A percentile compares a stretch with the other conserved stretches of the same genome.
Evolutionary conservation across 192 early-diverging fungal species (phyloP).

Genomic region (Paraglomus occultum): DNA sequence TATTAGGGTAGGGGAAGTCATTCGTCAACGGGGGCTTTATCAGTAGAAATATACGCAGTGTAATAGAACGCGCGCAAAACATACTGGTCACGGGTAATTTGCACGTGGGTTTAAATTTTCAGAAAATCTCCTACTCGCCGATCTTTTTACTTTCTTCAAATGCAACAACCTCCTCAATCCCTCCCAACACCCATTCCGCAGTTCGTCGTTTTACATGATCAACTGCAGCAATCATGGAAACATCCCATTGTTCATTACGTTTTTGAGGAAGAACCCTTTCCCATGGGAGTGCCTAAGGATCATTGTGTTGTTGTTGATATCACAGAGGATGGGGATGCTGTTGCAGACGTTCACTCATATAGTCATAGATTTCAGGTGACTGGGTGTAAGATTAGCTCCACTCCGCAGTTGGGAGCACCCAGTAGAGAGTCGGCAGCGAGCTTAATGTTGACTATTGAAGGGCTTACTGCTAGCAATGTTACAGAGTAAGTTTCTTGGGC

Average conservation of each 20-base stretch:
- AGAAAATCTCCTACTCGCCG: too few relatives aligned
- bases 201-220: slow-evolving; percentile 45
- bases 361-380: slow-evolving; percentile 46
- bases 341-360: slow-evolving; percentile 33
- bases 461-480: slow-evolving; percentile 32
- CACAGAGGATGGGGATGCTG: slow-evolving; percentile 28
- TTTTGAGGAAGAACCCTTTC: slow-evolving; percentile 44
- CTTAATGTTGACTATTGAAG: slow-evolving; percentile 37
- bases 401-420: slow-evolving; percentile 30
- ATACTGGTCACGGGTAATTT: too few relatives aligned
- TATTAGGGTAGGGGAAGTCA: too few relatives aligned
- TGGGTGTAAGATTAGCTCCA: slow-evolving; percentile 32
- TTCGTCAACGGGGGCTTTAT: too few relatives aligned
- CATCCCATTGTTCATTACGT: slow-evolving; percentile 48
- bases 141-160: too few relatives aligned
- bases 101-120: too few relatives aligned
- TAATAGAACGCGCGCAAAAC: too few relatives aligned
- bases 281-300: slow-evolving; percentile 34
- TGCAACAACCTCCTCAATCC: not conserved
- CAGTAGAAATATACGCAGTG: too few relatives aligned
- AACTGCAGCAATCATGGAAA: slow-evolving; percentile 36
- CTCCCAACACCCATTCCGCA: slow-evolving; percentile 40
- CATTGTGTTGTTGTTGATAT: slow-evolving; percentile 40
- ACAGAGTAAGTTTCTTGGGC: slow-evolving; percentile 19
- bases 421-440: slow-evolving; percentile 16